phyloP scores from a whole-genome alignment of 1,284 basidiomycete genomes.

The Puccinia horiana region DNA sequence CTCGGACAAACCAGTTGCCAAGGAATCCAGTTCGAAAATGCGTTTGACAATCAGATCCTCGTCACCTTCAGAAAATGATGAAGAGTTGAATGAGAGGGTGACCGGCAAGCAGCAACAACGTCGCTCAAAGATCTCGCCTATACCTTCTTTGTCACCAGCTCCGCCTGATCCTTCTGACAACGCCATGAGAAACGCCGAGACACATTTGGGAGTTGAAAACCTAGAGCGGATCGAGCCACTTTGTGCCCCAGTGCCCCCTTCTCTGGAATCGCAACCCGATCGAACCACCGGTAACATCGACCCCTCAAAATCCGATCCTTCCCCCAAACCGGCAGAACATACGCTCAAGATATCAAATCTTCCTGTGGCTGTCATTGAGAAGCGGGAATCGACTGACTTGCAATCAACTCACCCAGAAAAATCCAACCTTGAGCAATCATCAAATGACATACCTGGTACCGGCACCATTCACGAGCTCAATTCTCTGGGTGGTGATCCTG shows the following conservation, averaged over 20 bases:
- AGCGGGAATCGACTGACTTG: background rate
- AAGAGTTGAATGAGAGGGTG: background rate
- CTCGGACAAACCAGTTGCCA: background rate
- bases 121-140: background rate
- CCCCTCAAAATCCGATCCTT: background rate
- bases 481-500: background rate
- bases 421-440: background rate
- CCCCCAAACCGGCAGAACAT: background rate
- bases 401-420: background rate
- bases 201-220: background rate
- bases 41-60: conserved; percentile 28
- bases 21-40: conserved; percentile 14
- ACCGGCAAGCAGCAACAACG: background rate
- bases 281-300: no score
- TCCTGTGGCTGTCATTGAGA: background rate
- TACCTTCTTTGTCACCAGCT: background rate
- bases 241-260: background rate
- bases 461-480: background rate
- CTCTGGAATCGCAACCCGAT: background rate
- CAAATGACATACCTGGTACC: background rate
- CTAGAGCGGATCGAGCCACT: background rate
- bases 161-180: background rate
- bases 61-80: conserved; percentile 21
- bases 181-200: background rate
- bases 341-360: background rate